Evolutionary conservation across 1,139 yeast species (phyloP), one percentile per base, ranked within the genome.

Genomic region (Yamadazyma jaroonii): DNA sequence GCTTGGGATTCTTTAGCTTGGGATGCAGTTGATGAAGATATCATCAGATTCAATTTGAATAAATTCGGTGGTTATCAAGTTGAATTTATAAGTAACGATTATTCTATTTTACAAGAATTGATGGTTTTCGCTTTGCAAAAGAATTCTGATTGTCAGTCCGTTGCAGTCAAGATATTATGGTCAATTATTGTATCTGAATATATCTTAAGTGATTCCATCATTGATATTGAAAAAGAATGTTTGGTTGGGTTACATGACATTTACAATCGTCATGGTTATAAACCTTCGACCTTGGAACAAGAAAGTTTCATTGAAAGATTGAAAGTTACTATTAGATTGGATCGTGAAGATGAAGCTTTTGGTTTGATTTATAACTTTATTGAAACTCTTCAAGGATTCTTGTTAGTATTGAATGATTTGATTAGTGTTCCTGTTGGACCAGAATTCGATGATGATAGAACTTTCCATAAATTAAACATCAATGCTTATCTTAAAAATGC

Each of bases 391-490:
- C 59, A 79, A 26, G 83, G 79, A 25, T 85, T 87, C 59, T 62
- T 87, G 44, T 77, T 74, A 38, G 78, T 81, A 15, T 71, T 85
- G 52, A 72, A 80, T 44, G 88, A 85, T 51, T 75, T 84, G 50
- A 77, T 77, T 48, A 75, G 77, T 47, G 87, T 88, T 40, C 96
- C 96, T 14, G 75, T 74, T 35, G 92, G 90, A 14, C 81, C 82
- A 33, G 95, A 88, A 52, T 88, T 84, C 59, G 92, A 84, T 50
- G 95, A 85, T 53, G 96, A 88, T 57, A 71, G 96, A 55, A 82
- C 89, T 3, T 84, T 85, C 75, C 86, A 84, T 55, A 79, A 81
- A 43, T 70, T 88, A 52, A 84, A 83, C 52, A 83, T 87, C 52
- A 79, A 85, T 47, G 83, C 89, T 34, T 86, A 79, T 57, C 72